phyloP scores from a whole-genome alignment of 108 stramenopile genomes.

The Stephanodiscus minutulus region DNA sequence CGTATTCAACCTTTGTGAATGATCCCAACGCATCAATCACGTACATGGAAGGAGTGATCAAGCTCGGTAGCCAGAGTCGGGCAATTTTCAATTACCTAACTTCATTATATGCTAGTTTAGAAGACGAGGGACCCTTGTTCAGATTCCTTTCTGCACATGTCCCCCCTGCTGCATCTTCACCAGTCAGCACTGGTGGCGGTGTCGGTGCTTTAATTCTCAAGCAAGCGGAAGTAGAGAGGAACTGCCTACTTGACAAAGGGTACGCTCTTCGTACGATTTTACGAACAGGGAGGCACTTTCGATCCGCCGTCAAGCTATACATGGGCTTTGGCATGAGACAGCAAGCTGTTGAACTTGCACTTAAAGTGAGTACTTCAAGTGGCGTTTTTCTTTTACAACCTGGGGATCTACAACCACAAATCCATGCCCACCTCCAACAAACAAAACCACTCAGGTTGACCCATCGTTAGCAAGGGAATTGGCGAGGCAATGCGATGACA shows the following conservation, averaged over 20 bases:
- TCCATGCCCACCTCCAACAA: no score
- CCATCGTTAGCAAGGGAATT: slow-evolving; percentile 82
- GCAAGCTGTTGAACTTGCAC: slow-evolving; percentile 83
- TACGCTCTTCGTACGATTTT: slow-evolving; percentile 77
- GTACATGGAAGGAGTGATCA: slow-evolving; percentile 84
- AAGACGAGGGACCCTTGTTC: slow-evolving; percentile 83
- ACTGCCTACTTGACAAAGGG: slow-evolving; percentile 75
- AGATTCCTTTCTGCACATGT: slow-evolving; percentile 79
- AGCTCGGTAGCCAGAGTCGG: slow-evolving; percentile 71
- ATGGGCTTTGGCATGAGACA: slow-evolving; percentile 90
- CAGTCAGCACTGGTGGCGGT: slow-evolving; percentile 7
- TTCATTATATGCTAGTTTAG: slow-evolving; percentile 73
- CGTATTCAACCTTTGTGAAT: slow-evolving; percentile 57
- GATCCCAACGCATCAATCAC: slow-evolving; percentile 59
- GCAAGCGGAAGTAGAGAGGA: slow-evolving; percentile 48
- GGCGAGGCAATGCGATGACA: slow-evolving; percentile 75
- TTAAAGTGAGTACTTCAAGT: slow-evolving; percentile 47
- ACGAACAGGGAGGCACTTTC: slow-evolving; percentile 78
- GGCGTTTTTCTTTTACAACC: slow-evolving; percentile 3
- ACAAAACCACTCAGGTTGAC: slow-evolving; percentile 43
- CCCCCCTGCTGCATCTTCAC: slow-evolving; percentile 49
- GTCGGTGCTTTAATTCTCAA: slow-evolving; percentile 31
- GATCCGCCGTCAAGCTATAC: slow-evolving; percentile 87
- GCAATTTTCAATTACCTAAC: slow-evolving; percentile 80
- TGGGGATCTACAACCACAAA: no score